Evolutionary conservation across 1,284 basidiomycete species (phyloP).

Genomic region (Puccinia hordei): DNA sequence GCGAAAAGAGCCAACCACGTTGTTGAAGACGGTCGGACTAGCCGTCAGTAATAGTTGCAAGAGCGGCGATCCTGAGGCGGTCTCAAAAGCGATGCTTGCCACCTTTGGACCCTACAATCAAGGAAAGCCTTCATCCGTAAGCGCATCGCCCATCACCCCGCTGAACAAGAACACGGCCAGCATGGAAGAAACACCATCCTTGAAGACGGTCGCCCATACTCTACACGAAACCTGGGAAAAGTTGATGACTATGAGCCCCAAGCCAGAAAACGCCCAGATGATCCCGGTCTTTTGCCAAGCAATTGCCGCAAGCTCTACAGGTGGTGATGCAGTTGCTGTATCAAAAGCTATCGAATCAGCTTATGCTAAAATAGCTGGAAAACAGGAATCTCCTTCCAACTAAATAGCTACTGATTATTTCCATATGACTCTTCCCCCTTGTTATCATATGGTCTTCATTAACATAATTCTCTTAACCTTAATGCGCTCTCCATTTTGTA

Average conservation of each 20-base stretch:
- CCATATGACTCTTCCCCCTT: no score
- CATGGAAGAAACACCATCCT: slow-evolving; percentile 9
- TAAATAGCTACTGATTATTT: no score
- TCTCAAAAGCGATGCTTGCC: slow-evolving; percentile 38
- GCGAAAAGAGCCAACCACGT: slow-evolving; percentile 15
- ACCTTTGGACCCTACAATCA: slow-evolving; percentile 34
- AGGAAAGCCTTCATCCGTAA: background rate
- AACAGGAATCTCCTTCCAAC: background rate
- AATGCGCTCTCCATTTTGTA: no score
- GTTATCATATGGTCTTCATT: no score
- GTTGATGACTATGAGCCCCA: background rate
- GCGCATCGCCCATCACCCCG: background rate
- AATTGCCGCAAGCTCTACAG: background rate
- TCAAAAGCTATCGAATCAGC: slow-evolving; percentile 23
- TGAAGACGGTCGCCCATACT: slow-evolving; percentile 16
- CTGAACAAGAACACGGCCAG: background rate
- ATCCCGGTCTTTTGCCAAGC: slow-evolving; percentile 5
- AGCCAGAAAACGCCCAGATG: slow-evolving; percentile 13
- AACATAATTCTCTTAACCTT: no score
- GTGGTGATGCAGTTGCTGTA: slow-evolving; percentile 4
- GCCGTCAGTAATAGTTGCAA: slow-evolving; percentile 7
- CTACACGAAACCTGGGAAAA: slow-evolving; percentile 38
- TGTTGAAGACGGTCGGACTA: slow-evolving; percentile 28
- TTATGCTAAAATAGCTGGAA: background rate
- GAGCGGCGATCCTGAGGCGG: slow-evolving; percentile 24